Percentiles rank a stretch among this genome's conserved stretches.
These are phyloP conservation scores for Infundibulicybe gibba DNA, from an alignment of 768 basidiomycete genomes.

Conservation along the genomic window DNA sequence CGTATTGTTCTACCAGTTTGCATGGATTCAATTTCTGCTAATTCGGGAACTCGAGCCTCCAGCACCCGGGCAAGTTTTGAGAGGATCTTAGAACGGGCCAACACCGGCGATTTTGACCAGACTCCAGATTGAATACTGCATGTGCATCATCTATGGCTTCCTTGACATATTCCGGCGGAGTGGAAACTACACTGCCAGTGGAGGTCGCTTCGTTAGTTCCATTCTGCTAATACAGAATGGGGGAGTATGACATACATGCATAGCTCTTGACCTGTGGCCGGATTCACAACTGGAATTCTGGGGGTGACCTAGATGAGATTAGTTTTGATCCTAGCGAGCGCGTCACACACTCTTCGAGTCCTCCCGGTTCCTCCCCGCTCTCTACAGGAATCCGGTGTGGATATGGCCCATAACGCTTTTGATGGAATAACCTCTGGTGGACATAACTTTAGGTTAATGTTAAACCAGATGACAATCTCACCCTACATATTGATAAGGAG, in stretches of 20 bases:
- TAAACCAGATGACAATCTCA: too few relatives aligned
- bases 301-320: not conserved
- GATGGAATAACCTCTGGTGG: conserved; percentile 7
- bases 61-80: conserved; percentile 61
- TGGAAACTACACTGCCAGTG: conserved; percentile 45
- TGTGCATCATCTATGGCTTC: conserved; percentile 54
- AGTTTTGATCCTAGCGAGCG: not conserved
- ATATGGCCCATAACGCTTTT: conserved; percentile 7
- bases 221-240: not conserved
- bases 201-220: not conserved
- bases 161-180: conserved; percentile 49
- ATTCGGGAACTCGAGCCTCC: conserved; percentile 49
- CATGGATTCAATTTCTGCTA: conserved; percentile 64
- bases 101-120: conserved; percentile 64
- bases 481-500: too few relatives aligned
- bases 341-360: conserved; percentile 15
- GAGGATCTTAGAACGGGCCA: conserved; percentile 62
- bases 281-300: conserved; percentile 59
- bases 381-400: not conserved
- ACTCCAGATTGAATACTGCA: conserved; percentile 57
- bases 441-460: not conserved
- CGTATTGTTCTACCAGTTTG: conserved; percentile 82
- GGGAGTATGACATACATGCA: conserved; percentile 42
- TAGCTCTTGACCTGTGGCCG: conserved; percentile 61
- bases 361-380: not conserved